Evolutionary conservation across 805 yeast genomes (phyloP).

Genomic region (Jamesozyma jinghongensis): DNA sequence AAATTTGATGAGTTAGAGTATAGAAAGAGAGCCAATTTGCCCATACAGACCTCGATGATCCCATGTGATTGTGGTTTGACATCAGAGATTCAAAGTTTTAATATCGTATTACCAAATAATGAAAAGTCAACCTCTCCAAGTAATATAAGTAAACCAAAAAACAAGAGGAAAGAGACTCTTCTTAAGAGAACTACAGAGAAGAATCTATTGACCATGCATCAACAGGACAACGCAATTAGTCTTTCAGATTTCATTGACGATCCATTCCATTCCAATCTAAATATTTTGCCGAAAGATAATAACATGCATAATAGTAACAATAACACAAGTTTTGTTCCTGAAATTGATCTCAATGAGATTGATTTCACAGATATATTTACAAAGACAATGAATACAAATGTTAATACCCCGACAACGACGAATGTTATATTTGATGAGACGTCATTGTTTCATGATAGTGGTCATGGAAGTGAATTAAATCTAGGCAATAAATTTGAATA

Average conservation of each 20-base stretch:
- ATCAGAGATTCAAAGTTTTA: conserved; percentile 28
- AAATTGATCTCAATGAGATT: conserved; percentile 23
- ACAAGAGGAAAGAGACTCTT: conserved; percentile 11
- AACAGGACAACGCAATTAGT: not conserved
- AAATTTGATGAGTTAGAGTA: conserved; percentile 32
- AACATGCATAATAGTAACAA: not conserved
- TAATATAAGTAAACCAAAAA: conserved; percentile 11
- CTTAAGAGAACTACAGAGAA: conserved; percentile 14
- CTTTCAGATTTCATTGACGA: conserved; percentile 4
- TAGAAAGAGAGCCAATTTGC: conserved; percentile 25
- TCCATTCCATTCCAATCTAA: not conserved
- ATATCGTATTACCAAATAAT: conserved; percentile 25
- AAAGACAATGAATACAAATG: conserved; percentile 10
- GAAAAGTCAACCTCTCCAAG: not conserved
- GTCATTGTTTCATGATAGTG: no score
- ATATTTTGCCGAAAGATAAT: not conserved
- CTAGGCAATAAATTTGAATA: no score
- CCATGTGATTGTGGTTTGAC: conserved; percentile 34
- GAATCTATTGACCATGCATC: conserved; percentile 9
- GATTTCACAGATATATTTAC: conserved; percentile 30
- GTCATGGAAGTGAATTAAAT: no score
- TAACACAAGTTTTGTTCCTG: not conserved
- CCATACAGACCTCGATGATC: conserved; percentile 25
- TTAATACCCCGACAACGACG: not conserved
- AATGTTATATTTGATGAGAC: no score